Percentiles rank a stretch among this genome's conserved stretches.
These are phyloP conservation scores for Agaricus blazei DNA, from an alignment of 768 basidiomycete species.

Conservation along the genomic window DNA sequence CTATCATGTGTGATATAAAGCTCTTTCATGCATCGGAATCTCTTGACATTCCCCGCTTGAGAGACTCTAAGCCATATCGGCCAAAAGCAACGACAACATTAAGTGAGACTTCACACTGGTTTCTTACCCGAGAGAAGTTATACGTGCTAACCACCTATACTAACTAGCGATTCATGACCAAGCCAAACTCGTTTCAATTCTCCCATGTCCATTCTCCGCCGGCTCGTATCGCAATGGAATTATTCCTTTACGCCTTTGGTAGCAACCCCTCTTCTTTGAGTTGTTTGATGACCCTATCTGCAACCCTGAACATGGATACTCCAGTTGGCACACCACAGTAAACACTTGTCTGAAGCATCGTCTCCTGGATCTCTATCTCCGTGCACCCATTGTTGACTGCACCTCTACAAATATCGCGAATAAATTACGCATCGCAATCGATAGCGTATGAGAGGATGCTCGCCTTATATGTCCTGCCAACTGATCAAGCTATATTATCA, in stretches of 20 bases:
- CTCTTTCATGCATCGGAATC: too few species aligned
- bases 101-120: too few species aligned
- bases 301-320: conserved; percentile 36
- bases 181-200: too few species aligned
- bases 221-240: too few species aligned
- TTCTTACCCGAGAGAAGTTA: too few species aligned
- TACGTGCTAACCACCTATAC: too few species aligned
- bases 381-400: conserved; percentile 39
- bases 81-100: too few species aligned
- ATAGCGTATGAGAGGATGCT: not conserved
- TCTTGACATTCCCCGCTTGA: too few species aligned
- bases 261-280: conserved; percentile 30
- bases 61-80: too few species aligned
- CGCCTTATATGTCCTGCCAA: conserved; percentile 7
- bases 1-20: too few species aligned
- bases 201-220: too few species aligned
- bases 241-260: conserved; percentile 8
- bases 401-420: conserved; percentile 22
- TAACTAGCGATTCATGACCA: too few species aligned
- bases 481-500: not conserved
- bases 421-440: not conserved
- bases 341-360: conserved; percentile 34
- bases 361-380: conserved; percentile 39
- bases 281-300: conserved; percentile 31
- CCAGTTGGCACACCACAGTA: conserved; percentile 41